Evolutionary conservation across 352 stramenopile species (phyloP).

Genomic region (Thraustochytrium striatum): DNA sequence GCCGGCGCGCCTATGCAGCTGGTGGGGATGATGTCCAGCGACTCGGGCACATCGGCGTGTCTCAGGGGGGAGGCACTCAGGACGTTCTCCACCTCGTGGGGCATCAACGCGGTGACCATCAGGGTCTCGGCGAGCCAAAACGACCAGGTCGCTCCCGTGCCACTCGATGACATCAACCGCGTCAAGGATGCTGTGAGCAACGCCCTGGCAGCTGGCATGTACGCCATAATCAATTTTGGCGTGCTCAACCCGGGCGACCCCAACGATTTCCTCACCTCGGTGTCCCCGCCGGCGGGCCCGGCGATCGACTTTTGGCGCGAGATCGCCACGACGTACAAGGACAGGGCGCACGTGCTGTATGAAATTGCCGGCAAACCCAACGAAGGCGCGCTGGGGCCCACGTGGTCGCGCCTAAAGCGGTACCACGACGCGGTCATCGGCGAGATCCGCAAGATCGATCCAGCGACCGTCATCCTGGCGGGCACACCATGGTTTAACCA

Average conservation of each 20-base stretch:
- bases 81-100: background rate
- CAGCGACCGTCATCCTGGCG: too few relatives aligned
- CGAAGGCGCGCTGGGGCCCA: too few relatives aligned
- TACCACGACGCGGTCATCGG: background rate
- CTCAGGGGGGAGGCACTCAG: background rate
- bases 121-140: background rate
- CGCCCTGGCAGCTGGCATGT: conserved; percentile 39
- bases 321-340: conserved; percentile 21
- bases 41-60: background rate
- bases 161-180: background rate
- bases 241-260: conserved; percentile 5
- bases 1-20: conserved; percentile 16
- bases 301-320: conserved; percentile 40
- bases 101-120: background rate
- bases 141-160: background rate
- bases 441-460: too few relatives aligned
- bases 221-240: conserved; percentile 37
- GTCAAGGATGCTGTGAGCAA: background rate
- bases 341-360: too few relatives aligned
- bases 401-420: background rate
- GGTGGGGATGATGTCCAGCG: too few relatives aligned
- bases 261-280: background rate
- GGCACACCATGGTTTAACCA: background rate
- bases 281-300: background rate
- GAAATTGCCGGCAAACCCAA: too few relatives aligned